phyloP scores from a whole-genome alignment of 345 rosid genomes.

The Microthlaspi erraticum region DNA sequence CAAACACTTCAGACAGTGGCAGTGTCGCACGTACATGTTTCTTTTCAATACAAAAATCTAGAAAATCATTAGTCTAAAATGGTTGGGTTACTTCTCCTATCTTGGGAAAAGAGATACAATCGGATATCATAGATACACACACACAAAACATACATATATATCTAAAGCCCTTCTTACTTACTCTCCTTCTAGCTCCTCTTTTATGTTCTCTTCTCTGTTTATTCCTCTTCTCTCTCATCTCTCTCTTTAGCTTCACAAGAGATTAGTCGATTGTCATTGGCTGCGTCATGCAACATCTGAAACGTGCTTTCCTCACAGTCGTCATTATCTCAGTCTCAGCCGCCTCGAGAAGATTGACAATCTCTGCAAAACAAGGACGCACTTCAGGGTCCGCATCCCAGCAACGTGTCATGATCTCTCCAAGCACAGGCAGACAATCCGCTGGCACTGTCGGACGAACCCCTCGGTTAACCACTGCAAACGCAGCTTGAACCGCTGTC shows the following conservation, averaged over 20 bases:
- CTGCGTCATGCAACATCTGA: slow-evolving; percentile 55
- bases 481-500: slow-evolving; percentile 53
- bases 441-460: slow-evolving; percentile 50
- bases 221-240: neutral
- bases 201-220: slow-evolving; percentile 11
- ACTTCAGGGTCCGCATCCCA: slow-evolving; percentile 54
- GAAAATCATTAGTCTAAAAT: slow-evolving; percentile 41
- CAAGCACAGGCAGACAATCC: slow-evolving; percentile 52
- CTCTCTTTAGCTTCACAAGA: slow-evolving; percentile 20
- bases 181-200: slow-evolving; percentile 7
- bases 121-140: slow-evolving; percentile 47
- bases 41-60: slow-evolving; percentile 35
- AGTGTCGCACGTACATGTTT: neutral
- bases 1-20: slow-evolving; percentile 36
- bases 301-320: slow-evolving; percentile 54
- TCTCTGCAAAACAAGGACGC: slow-evolving; percentile 50
- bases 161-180: slow-evolving; percentile 48
- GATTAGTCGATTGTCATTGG: slow-evolving; percentile 54
- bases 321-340: slow-evolving; percentile 52
- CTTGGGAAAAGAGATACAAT: slow-evolving; percentile 42
- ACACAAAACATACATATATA: slow-evolving; percentile 51
- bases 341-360: slow-evolving; percentile 49
- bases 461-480: slow-evolving; percentile 53
- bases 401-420: slow-evolving; percentile 54
- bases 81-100: slow-evolving; percentile 48